Percentiles rank a stretch among this genome's conserved stretches.
Evolutionary conservation across 257 asterid species (phyloP).

Genomic region (Salvia rosmarinus): DNA sequence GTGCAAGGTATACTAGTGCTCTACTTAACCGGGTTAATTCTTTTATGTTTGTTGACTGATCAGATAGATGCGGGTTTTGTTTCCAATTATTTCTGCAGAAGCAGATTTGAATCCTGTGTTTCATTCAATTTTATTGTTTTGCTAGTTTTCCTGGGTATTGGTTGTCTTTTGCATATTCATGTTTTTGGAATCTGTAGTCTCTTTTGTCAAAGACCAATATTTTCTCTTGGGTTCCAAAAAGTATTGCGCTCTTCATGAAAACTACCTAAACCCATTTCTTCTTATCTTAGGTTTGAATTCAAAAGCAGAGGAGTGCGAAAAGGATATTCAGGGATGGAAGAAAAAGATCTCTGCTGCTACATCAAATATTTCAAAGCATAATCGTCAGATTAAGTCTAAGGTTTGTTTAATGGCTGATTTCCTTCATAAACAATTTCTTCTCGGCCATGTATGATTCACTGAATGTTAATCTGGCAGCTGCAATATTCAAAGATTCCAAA

Average conservation of each 20-base stretch:
- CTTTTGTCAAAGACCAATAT: not conserved
- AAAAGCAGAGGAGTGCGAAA: constrained; percentile 86
- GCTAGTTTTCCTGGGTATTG: constrained; percentile 16
- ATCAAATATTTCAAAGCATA: constrained; percentile 82
- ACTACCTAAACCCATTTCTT: constrained; percentile 6
- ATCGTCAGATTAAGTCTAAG: constrained; percentile 91
- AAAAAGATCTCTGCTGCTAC: constrained; percentile 88
- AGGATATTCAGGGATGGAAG: constrained; percentile 79
- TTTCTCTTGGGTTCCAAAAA: not conserved
- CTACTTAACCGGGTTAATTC: not conserved
- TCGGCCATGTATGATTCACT: constrained; percentile 19
- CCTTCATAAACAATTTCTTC: constrained; percentile 7
- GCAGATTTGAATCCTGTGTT: constrained; percentile 23
- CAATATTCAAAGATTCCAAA: constrained; percentile 4
- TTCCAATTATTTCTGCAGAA: constrained; percentile 14
- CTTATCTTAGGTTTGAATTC: constrained; percentile 66
- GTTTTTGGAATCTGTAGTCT: constrained; percentile 17
- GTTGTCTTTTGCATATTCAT: constrained; percentile 27
- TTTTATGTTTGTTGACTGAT: not conserved
- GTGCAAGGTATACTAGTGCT: constrained; percentile 54
- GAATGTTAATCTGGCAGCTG: constrained; percentile 23
- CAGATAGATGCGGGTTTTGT: constrained; percentile 8
- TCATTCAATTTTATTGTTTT: constrained; percentile 26
- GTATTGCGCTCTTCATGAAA: constrained; percentile 17
- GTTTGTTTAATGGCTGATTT: constrained; percentile 44